Percentiles rank a stretch among this genome's conserved stretches.
These are phyloP conservation scores for Teratosphaeria viscida DNA, from an alignment of 2,329 filamentous ascomycete genomes.

Conservation along the genomic window DNA sequence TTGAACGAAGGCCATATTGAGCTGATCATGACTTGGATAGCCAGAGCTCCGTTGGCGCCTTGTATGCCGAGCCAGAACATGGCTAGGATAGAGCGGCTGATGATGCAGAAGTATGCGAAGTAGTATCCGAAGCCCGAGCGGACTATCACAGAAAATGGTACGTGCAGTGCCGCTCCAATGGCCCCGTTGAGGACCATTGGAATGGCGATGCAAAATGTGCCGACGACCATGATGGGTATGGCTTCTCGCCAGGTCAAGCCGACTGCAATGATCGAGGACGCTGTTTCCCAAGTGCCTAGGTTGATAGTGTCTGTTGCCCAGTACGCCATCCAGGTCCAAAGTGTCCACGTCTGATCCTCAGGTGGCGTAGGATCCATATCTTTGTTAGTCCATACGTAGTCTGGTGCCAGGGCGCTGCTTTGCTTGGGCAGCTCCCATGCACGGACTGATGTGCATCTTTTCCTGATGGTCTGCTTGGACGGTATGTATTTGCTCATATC, in stretches of 20 bases:
- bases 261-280: slow-evolving; percentile 38
- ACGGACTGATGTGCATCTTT: slow-evolving; percentile 30
- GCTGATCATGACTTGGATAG: slow-evolving; percentile 12
- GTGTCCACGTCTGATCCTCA: slow-evolving; percentile 22
- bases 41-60: slow-evolving; percentile 9
- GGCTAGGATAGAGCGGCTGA: slow-evolving; percentile 14
- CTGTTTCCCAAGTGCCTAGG: slow-evolving; percentile 27
- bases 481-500: slow-evolving; percentile 24
- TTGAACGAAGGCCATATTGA: slow-evolving; percentile 32
- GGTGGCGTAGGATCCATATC: slow-evolving; percentile 28
- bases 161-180: slow-evolving; percentile 38
- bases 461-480: slow-evolving; percentile 27
- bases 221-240: slow-evolving; percentile 41
- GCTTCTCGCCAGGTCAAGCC: slow-evolving; percentile 48
- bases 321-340: slow-evolving; percentile 32
- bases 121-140: slow-evolving; percentile 13
- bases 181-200: slow-evolving; percentile 30
- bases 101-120: slow-evolving; percentile 12
- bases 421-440: slow-evolving; percentile 42
- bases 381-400: slow-evolving; percentile 26
- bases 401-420: slow-evolving; percentile 36
- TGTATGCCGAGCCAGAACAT: slow-evolving; percentile 20
- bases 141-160: slow-evolving; percentile 33
- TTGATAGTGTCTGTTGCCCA: slow-evolving; percentile 33
- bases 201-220: slow-evolving; percentile 42